Base-by-base conservation (phyloP, 1,139 yeast genomes). In the Yamadazyma membranifaciens region DNA sequence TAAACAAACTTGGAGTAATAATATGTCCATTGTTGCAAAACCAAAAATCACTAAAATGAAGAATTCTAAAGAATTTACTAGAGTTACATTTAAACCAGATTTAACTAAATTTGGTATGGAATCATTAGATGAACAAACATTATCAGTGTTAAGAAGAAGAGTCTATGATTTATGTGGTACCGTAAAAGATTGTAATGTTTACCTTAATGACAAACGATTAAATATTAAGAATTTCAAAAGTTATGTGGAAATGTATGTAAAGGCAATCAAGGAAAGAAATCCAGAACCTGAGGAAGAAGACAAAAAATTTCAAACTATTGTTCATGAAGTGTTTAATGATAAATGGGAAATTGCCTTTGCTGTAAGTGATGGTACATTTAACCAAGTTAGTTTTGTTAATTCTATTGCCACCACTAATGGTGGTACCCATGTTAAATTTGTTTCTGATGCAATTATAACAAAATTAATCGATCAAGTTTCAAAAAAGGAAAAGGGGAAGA, bases 311-410 rank as follows among this genome's bases (percentile, higher is more conserved):
- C 57, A 78, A 35, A 78, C 92, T 0, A 75, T 92, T 41, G 83
- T 92, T 17, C 88, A 89, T 57, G 95, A 88, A 60, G 78, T 80
- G 28, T 65, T 89, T 38, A 70, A 69, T 44, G 72, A 67, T 39
- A 77, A 97, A 49, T 94, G 98, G 98, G 99, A 94, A 62, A 65
- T 92, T 45, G 98, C 96, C 0, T 91, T 94, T 68, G 92, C 96
- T 1, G 87, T 89, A 1, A 87, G 97, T 38, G 96, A 91, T 55
- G 94, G 94, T 4, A 49, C 57, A 9, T 94, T 94, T 63, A 87
- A 88, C 51, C 98, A 94, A 60, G 95, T 94, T 33, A 89, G 98
- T 37, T 94, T 94, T 67, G 98, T 92, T 17, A 94, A 94, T 59
- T 89, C 97, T 3, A 94, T 94, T 57, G 98, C 98, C 0, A 94